phyloP scores from a whole-genome alignment of 768 basidiomycete genomes.

The Podaxis sp. region DNA sequence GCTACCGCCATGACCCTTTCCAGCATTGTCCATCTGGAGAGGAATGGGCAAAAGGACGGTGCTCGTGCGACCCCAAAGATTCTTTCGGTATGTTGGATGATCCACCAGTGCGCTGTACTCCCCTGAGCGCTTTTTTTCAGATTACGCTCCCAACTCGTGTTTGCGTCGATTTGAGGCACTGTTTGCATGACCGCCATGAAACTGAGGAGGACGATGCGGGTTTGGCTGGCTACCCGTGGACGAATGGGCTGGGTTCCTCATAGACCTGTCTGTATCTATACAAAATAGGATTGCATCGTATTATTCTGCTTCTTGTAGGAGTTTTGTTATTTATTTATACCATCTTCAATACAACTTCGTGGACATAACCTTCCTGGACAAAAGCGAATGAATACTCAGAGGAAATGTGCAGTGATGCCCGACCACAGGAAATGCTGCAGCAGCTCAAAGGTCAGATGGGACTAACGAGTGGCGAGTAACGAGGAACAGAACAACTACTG shows the following conservation, averaged over 20 bases:
- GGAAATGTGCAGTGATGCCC: background rate
- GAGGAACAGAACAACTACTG: background rate
- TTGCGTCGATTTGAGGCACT: conserved; percentile 32
- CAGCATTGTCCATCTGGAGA: conserved; percentile 67
- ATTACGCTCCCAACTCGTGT: conserved; percentile 39
- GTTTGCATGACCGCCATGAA: conserved; percentile 20
- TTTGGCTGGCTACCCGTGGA: background rate
- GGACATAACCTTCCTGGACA: background rate
- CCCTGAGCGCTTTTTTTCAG: conserved; percentile 19
- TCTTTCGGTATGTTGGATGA: conserved; percentile 55
- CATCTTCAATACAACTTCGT: background rate
- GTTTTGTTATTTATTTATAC: background rate
- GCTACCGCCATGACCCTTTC: conserved; percentile 78
- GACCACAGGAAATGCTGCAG: background rate
- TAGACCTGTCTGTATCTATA: background rate
- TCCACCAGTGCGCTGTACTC: background rate
- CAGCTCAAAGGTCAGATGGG: background rate
- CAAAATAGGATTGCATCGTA: background rate
- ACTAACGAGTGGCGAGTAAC: background rate
- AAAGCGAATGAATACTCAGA: background rate
- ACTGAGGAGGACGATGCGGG: background rate
- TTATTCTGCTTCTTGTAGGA: background rate
- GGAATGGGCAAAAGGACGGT: conserved; percentile 53
- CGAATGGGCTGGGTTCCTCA: background rate
- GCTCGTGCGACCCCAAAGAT: conserved; percentile 67